Evolutionary conservation across 2,329 filamentous ascomycete genomes (phyloP).

Genomic region (Pezicula carpinea): DNA sequence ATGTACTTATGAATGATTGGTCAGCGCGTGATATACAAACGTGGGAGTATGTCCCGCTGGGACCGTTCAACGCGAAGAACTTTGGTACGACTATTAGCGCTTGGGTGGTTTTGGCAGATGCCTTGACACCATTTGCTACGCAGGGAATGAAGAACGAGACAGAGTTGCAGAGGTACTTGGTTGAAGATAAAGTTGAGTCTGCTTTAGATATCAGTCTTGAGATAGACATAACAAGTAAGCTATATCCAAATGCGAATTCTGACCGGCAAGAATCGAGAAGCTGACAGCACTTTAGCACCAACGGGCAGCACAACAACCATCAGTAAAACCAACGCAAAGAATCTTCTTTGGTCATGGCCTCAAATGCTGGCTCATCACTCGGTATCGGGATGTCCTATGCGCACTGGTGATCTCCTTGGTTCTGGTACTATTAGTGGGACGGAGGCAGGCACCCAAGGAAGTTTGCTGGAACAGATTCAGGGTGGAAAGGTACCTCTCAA

Average conservation of each 20-base stretch:
- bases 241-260: too few relatives aligned
- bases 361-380: constrained; percentile 32
- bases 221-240: constrained; percentile 55
- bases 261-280: background rate
- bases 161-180: constrained; percentile 54
- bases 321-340: constrained; percentile 17
- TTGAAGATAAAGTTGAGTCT: constrained; percentile 49
- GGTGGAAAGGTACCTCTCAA: constrained; percentile 56
- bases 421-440: constrained; percentile 70
- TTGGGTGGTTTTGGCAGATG: constrained; percentile 75
- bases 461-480: constrained; percentile 64
- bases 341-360: constrained; percentile 34
- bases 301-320: background rate
- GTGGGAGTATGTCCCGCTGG: constrained; percentile 80
- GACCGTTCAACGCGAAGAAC: constrained; percentile 81
- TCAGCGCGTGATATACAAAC: constrained; percentile 76
- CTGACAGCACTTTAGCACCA: background rate
- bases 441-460: constrained; percentile 51
- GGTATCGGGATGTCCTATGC: constrained; percentile 29
- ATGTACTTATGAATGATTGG: constrained; percentile 59
- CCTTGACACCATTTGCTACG: constrained; percentile 58
- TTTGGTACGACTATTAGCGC: constrained; percentile 74
- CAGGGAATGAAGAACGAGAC: constrained; percentile 37
- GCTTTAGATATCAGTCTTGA: constrained; percentile 64
- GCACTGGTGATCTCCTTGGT: constrained; percentile 34